Evolutionary conservation across 2,329 filamentous ascomycete genomes (phyloP).

Genomic region (Diplodia mutila): DNA sequence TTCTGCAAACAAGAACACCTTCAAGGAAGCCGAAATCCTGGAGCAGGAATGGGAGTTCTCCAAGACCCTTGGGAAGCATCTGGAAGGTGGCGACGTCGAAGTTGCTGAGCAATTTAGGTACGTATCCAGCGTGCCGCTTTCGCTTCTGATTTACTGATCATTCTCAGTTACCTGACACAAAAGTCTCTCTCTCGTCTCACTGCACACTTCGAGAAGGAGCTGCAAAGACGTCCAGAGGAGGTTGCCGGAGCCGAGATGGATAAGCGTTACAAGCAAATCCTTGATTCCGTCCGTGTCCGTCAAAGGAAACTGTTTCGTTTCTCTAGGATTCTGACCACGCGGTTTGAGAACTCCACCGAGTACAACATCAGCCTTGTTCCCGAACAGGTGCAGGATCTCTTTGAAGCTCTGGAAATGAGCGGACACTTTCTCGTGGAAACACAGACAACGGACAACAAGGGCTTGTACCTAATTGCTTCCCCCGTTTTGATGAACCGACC

Average conservation of each 20-base stretch:
- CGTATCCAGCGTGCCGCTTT: slow-evolving; percentile 12
- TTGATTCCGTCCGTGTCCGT: slow-evolving; percentile 93
- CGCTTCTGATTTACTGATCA: slow-evolving; percentile 29
- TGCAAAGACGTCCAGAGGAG: slow-evolving; percentile 83
- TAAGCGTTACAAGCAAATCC: slow-evolving; percentile 91
- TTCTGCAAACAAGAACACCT: slow-evolving; percentile 96
- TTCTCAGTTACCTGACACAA: slow-evolving; percentile 73
- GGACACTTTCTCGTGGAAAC: slow-evolving; percentile 83
- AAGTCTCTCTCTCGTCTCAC: slow-evolving; percentile 89
- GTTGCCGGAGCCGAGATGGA: slow-evolving; percentile 82
- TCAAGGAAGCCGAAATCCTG: slow-evolving; percentile 96
- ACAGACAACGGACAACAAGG: slow-evolving; percentile 65
- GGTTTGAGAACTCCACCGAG: slow-evolving; percentile 96
- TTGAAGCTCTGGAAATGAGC: slow-evolving; percentile 77
- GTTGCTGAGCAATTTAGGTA: slow-evolving; percentile 94
- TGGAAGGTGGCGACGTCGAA: slow-evolving; percentile 93
- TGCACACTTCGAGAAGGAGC: slow-evolving; percentile 87
- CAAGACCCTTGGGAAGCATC: slow-evolving; percentile 85
- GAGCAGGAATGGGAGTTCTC: slow-evolving; percentile 99
- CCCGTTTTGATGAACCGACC: slow-evolving; percentile 74
- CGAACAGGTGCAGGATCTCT: slow-evolving; percentile 71
- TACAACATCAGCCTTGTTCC: slow-evolving; percentile 82
- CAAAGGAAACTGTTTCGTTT: slow-evolving; percentile 97
- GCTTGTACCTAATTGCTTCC: slow-evolving; percentile 83
- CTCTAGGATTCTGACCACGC: slow-evolving; percentile 83